A percentile compares a stretch with the other conserved stretches of the same genome.
These are phyloP conservation scores for Allantophomopsis cytisporea DNA, from an alignment of 2,329 filamentous ascomycete genomes.

Conservation along the genomic window DNA sequence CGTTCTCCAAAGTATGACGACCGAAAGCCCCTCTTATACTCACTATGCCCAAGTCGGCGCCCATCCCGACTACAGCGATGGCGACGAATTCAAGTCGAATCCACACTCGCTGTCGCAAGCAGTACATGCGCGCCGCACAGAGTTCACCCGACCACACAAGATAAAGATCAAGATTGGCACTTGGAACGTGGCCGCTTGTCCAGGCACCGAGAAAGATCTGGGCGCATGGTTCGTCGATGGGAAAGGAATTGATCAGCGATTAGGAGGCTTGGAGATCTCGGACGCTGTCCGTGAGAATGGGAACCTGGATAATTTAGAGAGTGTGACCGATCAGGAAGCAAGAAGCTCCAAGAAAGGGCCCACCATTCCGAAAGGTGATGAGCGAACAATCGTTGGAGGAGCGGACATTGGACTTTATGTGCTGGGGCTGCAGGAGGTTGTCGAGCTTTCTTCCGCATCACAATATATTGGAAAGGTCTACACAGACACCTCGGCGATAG, in stretches of 20 bases:
- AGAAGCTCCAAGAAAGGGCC: slow-evolving; percentile 25
- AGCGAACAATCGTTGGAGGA: slow-evolving; percentile 31
- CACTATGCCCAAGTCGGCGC: too few species aligned
- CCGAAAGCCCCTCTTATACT: too few species aligned
- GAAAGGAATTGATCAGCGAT: slow-evolving; percentile 50
- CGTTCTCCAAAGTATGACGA: too few species aligned
- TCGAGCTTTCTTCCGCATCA: slow-evolving; percentile 68
- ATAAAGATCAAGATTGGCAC: slow-evolving; percentile 82
- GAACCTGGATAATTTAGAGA: slow-evolving; percentile 23
- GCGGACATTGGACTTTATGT: slow-evolving; percentile 81
- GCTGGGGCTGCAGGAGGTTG: slow-evolving; percentile 81
- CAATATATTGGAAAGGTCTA: slow-evolving; percentile 65
- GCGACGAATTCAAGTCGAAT: slow-evolving; percentile 16
- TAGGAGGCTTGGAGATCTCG: slow-evolving; percentile 39
- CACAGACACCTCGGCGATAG: slow-evolving; percentile 55
- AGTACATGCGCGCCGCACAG: slow-evolving; percentile 58
- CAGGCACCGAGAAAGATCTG: slow-evolving; percentile 78
- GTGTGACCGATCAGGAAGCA: slow-evolving; percentile 30
- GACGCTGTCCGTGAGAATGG: slow-evolving; percentile 20
- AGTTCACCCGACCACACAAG: slow-evolving; percentile 64
- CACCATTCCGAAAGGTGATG: slow-evolving; percentile 23
- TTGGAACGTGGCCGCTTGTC: slow-evolving; percentile 85
- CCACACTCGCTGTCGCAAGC: slow-evolving; percentile 47
- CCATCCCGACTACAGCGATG: too few species aligned
- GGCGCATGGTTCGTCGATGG: slow-evolving; percentile 78